Evolutionary conservation across 116 monocot species (phyloP), one percentile per base, ranked within the genome.

Genomic region (Cymodocea nodosa): DNA sequence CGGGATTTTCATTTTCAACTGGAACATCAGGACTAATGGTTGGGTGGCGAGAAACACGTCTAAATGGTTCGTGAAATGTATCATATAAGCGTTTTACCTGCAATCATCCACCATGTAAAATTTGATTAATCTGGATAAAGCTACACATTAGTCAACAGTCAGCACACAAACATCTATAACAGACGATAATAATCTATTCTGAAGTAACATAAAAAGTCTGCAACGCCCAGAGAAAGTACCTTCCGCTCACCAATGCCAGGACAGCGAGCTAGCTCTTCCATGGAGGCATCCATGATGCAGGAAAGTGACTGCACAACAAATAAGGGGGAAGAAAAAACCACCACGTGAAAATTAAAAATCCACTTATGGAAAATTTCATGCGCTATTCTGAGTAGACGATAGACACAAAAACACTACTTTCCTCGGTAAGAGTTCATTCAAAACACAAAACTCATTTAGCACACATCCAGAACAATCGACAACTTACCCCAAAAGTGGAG

Each of bases 241-340:
- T 98, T 98, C 23, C 80, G 77, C 65, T 98, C 98, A 50, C 98
- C 98, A 63, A 98, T 98, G 51, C 98, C 98, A 30, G 92, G 98
- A 52, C 98, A 98, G 4, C 86, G 83, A 50, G 98, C 92, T 60
- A 98, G 72, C 34, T 98, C 98, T 75, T 98, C 98, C 98, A 98
- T 92, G 51, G 98, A 98, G 69, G 92, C 81, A 82, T 89, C 84
- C 91, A 98, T 98, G 53, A 92, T 77, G 51, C 69, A 62, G 14
- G 98, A 82, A 65, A 98, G 84, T 24, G 98, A 91, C 98, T 98
- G 77, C 67, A 74, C 55, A 37, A 59, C 16, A 50, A 64, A 50
- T 40, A 64, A 64, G 20, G 0, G 6, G 44, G 44, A 44, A 44
- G 44, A 44, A 11, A 6, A 8, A 44, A 0, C 17, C 17, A n/a